Evolutionary conservation across 1,284 basidiomycete species (phyloP), one percentile per base, ranked within the genome.

Genomic region (Mycena sp.): DNA sequence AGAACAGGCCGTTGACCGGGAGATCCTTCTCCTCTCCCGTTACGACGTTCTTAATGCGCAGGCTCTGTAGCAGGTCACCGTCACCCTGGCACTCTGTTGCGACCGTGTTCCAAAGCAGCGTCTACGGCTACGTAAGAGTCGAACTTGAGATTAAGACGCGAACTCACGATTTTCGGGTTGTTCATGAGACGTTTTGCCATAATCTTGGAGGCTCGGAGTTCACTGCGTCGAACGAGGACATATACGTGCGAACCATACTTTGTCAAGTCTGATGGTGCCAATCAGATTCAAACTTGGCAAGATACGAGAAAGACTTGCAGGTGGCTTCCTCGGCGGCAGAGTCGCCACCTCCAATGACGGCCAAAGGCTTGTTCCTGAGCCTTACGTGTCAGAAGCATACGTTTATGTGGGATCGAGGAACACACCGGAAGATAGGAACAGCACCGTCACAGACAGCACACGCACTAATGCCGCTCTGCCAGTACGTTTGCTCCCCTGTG

Each of bases 401-500:
- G 30, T 29, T 30, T 6, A 14, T 45, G 40, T 23, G n/a, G 14
- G n/a, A 35, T 6, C n/a, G 26, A 29, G 21, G 12, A n/a, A 71
- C 78, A 68, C 58, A 87, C 88, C 87, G 85, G 85, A 99, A 99
- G 76, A 99, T 99, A 21, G 97, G 97, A 17, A 99, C 96, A 16
- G 97, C 97, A 71, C 98, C 97, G 76, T 99, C 97, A 72, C 97
- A 99, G 5, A 99, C 97, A 3, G 97, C 97, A 77, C 97, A 99
- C 9, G 97, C 98, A 69, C 92, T 95, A 77, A 99, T 99, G 68
- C 97, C 97, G 71, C 91, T 94, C 80, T 99, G 96, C 97, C 97
- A 99, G 79, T 99, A 99, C 2, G 86, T 92, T 29, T 96, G 89
- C 80, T 99, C 97, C 41, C 97, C 97, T 60, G 91, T 93, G 54